Percentiles rank a stretch among this genome's conserved stretches.
Conservation (phyloP, 192 early-diverging fungal species). For the Rhizoclosmatium globosum region DNA sequence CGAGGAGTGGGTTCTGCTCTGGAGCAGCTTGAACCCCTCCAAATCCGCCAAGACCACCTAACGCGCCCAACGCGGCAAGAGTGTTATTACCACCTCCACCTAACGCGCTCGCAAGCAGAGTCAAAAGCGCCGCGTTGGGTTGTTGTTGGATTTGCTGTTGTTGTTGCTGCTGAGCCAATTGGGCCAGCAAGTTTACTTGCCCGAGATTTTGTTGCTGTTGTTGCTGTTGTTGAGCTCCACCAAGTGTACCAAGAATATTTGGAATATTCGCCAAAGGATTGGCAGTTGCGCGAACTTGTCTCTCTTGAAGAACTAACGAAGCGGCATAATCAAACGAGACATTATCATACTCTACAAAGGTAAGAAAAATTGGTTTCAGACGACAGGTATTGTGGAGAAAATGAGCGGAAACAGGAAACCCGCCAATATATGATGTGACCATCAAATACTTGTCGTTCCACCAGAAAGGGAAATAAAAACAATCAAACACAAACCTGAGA, state of each 20-base stretch:
- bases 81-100: conserved; percentile 20
- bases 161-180: conserved; percentile 27
- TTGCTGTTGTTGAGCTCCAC: conserved; percentile 31
- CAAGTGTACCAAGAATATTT: conserved; percentile 13
- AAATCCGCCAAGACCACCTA: conserved; percentile 31
- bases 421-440: too few species aligned
- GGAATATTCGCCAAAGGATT: conserved; percentile 30
- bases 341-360: conserved; percentile 53
- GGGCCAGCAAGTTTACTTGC: conserved; percentile 14
- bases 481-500: conserved; percentile 44
- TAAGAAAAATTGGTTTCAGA: background rate
- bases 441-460: too few species aligned
- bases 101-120: conserved; percentile 32
- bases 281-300: conserved; percentile 31
- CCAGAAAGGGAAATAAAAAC: background rate
- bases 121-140: conserved; percentile 23
- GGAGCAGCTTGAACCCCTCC: background rate
- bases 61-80: conserved; percentile 14
- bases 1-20: conserved; percentile 3
- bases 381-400: background rate
- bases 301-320: conserved; percentile 46
- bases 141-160: conserved; percentile 18
- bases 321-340: conserved; percentile 46
- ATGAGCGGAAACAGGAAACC: too few species aligned
- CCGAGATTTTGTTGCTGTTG: conserved; percentile 41